Evolutionary conservation across 164 flowering plant species (phyloP), one percentile per base, ranked within the genome.

Genomic region (Umbilicus rupestris): DNA sequence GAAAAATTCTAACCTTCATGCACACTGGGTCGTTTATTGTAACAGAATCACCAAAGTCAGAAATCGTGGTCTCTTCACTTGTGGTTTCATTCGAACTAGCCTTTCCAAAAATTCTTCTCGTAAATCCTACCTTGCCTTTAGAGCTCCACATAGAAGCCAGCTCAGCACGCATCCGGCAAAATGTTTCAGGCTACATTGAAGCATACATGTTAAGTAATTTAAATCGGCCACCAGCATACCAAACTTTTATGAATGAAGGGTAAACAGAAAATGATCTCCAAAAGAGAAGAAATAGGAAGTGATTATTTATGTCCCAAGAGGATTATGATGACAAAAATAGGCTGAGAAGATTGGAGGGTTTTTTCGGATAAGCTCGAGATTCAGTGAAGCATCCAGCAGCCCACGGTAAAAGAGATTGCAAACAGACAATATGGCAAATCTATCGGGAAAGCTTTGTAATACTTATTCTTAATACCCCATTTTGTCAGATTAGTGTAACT

Each of bases 141-240:
- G 85, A 76, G 69, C 73, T 84, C 98, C 96, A 92, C 88, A 89
- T 85, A 67, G 89, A 84, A 67, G 96, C 95, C 1, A 92, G 85
- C 70, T 87, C 90, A 69, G 98, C 85, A 67, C 89, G 81, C 84
- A 92, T 78, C 69, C 75, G 85, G 26, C 75, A 75, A 71, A 89
- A 89, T 26, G 75, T 69, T 70, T 82, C 81, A 70, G 98, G 98
- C 98, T 92, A 85, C 77, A 76, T 17, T 52, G 24, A 52, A 22
- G 10, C 14, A 52, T 49, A 30, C 9, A 16, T 24, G 24, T 52
- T 52, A 30, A 26, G 58, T 52, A 22, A 52, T 24, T 52, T 22
- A n/a, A 49, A 49, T 49, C 2, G 9, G 5, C n/a, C 57, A 22
- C 0, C 44, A 20, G 5, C 24, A 22, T 49, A 46, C 22, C 28